Evolutionary conservation across 2,329 filamentous ascomycete species (phyloP).

Genomic region (Teratosphaeriaceae sp.): DNA sequence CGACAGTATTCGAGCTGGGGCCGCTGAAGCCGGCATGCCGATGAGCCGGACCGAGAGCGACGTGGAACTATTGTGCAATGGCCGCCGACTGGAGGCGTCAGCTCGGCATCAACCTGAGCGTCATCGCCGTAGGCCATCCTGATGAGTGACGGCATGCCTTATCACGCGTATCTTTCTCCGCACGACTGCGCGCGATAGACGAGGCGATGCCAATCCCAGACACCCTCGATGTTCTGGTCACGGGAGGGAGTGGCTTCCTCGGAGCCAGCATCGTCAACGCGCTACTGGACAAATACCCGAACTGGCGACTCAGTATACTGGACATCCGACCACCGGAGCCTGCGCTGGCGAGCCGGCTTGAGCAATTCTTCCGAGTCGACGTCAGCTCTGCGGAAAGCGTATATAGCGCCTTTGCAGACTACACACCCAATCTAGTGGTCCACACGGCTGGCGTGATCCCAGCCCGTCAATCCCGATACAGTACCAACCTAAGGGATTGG

Average conservation of each 20-base stretch:
- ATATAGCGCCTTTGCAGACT: slow-evolving; percentile 48
- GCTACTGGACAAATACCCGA: slow-evolving; percentile 30
- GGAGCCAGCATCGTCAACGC: slow-evolving; percentile 36
- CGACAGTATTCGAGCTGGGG: too few species aligned
- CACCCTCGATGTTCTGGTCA: slow-evolving; percentile 33
- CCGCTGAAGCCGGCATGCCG: too few species aligned
- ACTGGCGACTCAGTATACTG: slow-evolving; percentile 35
- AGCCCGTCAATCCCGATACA: slow-evolving; percentile 33
- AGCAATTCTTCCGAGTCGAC: slow-evolving; percentile 32
- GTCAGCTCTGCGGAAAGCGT: slow-evolving; percentile 33
- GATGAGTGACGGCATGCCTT: too few species aligned
- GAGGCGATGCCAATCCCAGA: slow-evolving; percentile 2
- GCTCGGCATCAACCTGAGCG: too few species aligned
- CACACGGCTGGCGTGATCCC: slow-evolving; percentile 65
- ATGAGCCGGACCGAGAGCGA: too few species aligned
- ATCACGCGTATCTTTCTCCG: too few species aligned
- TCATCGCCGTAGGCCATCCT: too few species aligned
- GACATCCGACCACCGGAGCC: slow-evolving; percentile 29
- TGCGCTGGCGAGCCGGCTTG: slow-evolving; percentile 17
- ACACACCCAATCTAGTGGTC: slow-evolving; percentile 75
- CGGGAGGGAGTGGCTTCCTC: slow-evolving; percentile 44
- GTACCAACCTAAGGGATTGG: slow-evolving; percentile 32
- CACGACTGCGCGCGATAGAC: background rate
- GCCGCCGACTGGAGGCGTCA: too few species aligned
- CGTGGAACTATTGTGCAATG: too few species aligned